Base-by-base conservation (phyloP, 1,139 yeast genomes). In the Yamadazyma pseudoaaseri region DNA sequence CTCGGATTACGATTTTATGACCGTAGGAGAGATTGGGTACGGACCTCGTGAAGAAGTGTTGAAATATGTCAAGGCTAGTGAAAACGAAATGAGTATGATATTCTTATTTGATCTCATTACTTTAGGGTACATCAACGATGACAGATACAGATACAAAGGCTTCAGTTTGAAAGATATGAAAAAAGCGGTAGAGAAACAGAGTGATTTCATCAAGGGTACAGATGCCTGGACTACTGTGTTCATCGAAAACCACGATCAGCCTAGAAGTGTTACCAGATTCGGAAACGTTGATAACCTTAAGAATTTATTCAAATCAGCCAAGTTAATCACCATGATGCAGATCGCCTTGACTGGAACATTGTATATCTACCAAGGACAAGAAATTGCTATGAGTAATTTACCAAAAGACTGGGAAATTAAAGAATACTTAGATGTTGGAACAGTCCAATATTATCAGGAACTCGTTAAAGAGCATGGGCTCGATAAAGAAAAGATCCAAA, bases 361-460 rank as follows among this genome's bases (percentile, higher is more conserved):
- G 36, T 76, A 63, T 53, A 54, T 76, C 25, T 75, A 75, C 52
- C 79, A 76, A 51, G 81, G 81, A 36, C 81, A 76, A 49, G 81
- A 76, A 48, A 61, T 76, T 39, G 81, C 77, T 26, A 72, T 70
- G 73, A 63, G 66, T 30, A 76, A 76, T 45, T 53, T 73, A 25
- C 65, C 68, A 27, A 43, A 51, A 30, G 47, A 51, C 21, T 70
- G 79, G 79, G 56, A 64, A n/a, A 56, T 74, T 31, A 62, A 55
- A 15, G 76, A 73, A 43, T 75, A 73, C 51, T 54, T 59, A 46
- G 81, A 76, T 48, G 62, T 75, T 40, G 64, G 67, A 41, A 58
- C 75, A 23, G 52, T 63, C 45, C 66, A 65, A 49, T 66, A 62
- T 49, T 67, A 58, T 52, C 49, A 56, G 26, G 56, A 52, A 26